A percentile compares a stretch with the other conserved stretches of the same genome.
phyloP scores from a whole-genome alignment of 176 grass and related monocot genomes.

The Alopecurus myosuroides region DNA sequence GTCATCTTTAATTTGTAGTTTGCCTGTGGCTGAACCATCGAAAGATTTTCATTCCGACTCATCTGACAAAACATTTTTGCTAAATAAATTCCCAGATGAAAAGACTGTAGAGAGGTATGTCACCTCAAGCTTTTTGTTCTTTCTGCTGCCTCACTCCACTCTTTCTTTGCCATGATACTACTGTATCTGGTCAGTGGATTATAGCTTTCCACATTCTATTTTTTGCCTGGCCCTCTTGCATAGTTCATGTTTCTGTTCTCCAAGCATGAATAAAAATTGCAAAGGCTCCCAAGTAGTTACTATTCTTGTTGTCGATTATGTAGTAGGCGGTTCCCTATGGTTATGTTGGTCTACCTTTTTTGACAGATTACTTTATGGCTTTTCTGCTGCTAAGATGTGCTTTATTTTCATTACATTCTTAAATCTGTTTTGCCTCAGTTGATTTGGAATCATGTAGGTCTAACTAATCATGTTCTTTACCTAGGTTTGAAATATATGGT shows the following conservation, averaged over 20 bases:
- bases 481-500: not conserved
- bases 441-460: not conserved
- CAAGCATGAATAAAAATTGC: not conserved
- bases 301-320: not conserved
- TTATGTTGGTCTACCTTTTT: not conserved
- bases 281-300: not conserved
- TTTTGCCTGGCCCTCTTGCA: not conserved
- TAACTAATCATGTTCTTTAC: not conserved
- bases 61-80: constrained; percentile 51
- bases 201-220: constrained; percentile 12
- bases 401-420: constrained; percentile 24
- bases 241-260: not conserved
- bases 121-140: constrained; percentile 40
- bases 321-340: not conserved
- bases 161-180: constrained; percentile 32
- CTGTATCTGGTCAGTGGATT: constrained; percentile 45
- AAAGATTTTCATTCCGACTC: constrained; percentile 70
- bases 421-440: not conserved
- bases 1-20: constrained; percentile 84
- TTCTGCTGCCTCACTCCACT: constrained; percentile 45
- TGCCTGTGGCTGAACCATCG: constrained; percentile 58
- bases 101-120: constrained; percentile 68
- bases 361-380: not conserved
- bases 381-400: not conserved
- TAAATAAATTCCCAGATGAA: constrained; percentile 63